phyloP scores from a whole-genome alignment of 495 filamentous ascomycete species.

The Podospora bellae-mahoneyi region DNA sequence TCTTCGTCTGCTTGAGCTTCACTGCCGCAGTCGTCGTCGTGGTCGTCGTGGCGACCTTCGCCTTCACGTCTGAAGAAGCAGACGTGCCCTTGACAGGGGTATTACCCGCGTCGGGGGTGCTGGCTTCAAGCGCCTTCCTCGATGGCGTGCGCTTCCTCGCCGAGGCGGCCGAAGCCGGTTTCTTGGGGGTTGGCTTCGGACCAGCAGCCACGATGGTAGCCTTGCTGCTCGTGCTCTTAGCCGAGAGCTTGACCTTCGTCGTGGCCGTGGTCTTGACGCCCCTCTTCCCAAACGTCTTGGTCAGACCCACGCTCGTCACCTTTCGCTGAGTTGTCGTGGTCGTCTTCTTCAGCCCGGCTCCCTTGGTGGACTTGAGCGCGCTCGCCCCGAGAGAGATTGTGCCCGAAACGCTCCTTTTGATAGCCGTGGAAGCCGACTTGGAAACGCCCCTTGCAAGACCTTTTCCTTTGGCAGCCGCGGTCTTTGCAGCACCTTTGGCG shows the following conservation, averaged over 20 bases:
- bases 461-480: not conserved
- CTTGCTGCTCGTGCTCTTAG: not conserved
- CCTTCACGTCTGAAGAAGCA: not conserved
- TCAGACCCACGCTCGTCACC: not conserved
- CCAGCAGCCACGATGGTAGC: not conserved
- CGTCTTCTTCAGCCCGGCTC: not conserved
- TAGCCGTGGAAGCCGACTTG: slow-evolving; percentile 30
- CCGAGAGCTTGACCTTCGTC: not conserved
- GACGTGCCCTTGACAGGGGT: not conserved
- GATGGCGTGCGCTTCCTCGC: slow-evolving; percentile 25
- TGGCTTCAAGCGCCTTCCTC: slow-evolving; percentile 24
- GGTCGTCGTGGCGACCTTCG: not conserved
- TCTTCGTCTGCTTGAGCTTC: not conserved
- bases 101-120: not conserved
- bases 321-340: not conserved
- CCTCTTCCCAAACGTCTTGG: slow-evolving; percentile 5
- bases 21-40: not conserved
- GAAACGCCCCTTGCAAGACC: not conserved
- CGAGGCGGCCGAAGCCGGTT: not conserved
- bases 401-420: slow-evolving; percentile 39
- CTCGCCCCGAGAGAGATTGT: slow-evolving; percentile 38
- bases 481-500: slow-evolving; percentile 19
- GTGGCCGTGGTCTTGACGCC: not conserved
- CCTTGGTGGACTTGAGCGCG: slow-evolving; percentile 14
- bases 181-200: not conserved